Conservation (phyloP, 805 yeast species). For the Cyberlindnera mycetangii region DNA sequence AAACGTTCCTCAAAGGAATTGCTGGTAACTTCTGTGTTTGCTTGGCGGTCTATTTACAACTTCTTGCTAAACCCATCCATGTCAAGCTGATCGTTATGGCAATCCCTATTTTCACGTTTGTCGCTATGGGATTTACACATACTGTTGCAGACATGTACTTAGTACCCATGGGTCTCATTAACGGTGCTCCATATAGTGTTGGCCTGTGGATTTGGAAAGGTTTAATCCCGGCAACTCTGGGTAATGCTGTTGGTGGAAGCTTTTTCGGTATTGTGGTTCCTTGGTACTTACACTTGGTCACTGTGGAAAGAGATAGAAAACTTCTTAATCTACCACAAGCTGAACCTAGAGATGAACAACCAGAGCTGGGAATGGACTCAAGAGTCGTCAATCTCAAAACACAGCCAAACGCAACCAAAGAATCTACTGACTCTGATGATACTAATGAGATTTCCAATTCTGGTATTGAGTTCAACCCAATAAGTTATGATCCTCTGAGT, state of each 20-base stretch:
- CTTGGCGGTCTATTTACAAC: slow-evolving; percentile 70
- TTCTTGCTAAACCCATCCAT: slow-evolving; percentile 77
- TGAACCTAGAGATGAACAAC: slow-evolving; percentile 78
- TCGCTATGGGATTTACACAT: slow-evolving; percentile 75
- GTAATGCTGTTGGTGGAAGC: slow-evolving; percentile 78
- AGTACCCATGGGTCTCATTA: slow-evolving; percentile 62
- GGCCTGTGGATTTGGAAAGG: slow-evolving; percentile 70
- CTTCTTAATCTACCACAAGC: slow-evolving; percentile 60
- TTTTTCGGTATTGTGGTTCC: slow-evolving; percentile 63
- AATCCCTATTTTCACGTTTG: slow-evolving; percentile 75
- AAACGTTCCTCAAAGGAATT: slow-evolving; percentile 65
- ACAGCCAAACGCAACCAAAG: slow-evolving; percentile 18
- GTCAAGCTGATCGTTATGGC: slow-evolving; percentile 63
- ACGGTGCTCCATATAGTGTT: slow-evolving; percentile 61
- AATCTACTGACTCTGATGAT: not conserved
- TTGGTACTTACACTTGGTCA: slow-evolving; percentile 69
- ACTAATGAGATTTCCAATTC: slow-evolving; percentile 6
- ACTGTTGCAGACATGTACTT: slow-evolving; percentile 81
- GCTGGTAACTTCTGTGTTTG: slow-evolving; percentile 80
- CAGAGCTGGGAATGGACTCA: slow-evolving; percentile 72
- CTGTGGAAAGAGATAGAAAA: slow-evolving; percentile 68
- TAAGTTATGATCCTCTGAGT: slow-evolving; percentile 10
- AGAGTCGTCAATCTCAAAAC: slow-evolving; percentile 58
- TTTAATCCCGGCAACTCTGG: slow-evolving; percentile 66
- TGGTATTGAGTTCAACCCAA: slow-evolving; percentile 15